Percentiles rank a stretch among this genome's conserved stretches.
These are phyloP conservation scores for Exophiala sp. DNA, from an alignment of 2,329 filamentous ascomycete genomes.

Conservation along the genomic window DNA sequence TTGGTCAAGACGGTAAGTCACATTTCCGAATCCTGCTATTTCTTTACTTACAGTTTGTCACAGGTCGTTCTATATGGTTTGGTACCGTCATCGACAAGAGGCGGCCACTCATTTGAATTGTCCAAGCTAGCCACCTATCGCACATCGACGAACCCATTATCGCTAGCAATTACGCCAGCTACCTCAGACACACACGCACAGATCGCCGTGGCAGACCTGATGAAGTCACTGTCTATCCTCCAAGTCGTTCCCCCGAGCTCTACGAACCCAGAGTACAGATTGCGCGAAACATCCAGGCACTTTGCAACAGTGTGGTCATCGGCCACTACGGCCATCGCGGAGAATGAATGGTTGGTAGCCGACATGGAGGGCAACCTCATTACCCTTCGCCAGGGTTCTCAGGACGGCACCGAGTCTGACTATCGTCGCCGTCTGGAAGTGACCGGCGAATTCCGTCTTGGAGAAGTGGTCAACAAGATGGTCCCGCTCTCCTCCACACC, in stretches of 20 bases:
- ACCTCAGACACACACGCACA: slow-evolving; percentile 44
- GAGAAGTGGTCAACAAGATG: slow-evolving; percentile 92
- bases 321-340: slow-evolving; percentile 67
- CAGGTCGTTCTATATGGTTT: slow-evolving; percentile 60
- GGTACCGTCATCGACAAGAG: slow-evolving; percentile 30
- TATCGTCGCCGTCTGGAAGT: slow-evolving; percentile 69
- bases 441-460: slow-evolving; percentile 77
- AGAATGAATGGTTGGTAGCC: slow-evolving; percentile 73
- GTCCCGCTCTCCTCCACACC: slow-evolving; percentile 66
- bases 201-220: slow-evolving; percentile 85
- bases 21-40: not conserved
- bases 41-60: not conserved
- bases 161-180: slow-evolving; percentile 65
- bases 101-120: slow-evolving; percentile 47
- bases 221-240: slow-evolving; percentile 84
- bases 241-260: slow-evolving; percentile 54
- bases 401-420: slow-evolving; percentile 67
- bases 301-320: slow-evolving; percentile 81
- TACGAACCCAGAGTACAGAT: slow-evolving; percentile 26
- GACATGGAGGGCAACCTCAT: slow-evolving; percentile 87
- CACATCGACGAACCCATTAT: slow-evolving; percentile 78
- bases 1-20: slow-evolving; percentile 78
- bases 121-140: slow-evolving; percentile 72
- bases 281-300: slow-evolving; percentile 75
- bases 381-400: slow-evolving; percentile 57